Evolutionary conservation across 2,329 filamentous ascomycete species (phyloP).

Genomic region (Lachnellula arida): DNA sequence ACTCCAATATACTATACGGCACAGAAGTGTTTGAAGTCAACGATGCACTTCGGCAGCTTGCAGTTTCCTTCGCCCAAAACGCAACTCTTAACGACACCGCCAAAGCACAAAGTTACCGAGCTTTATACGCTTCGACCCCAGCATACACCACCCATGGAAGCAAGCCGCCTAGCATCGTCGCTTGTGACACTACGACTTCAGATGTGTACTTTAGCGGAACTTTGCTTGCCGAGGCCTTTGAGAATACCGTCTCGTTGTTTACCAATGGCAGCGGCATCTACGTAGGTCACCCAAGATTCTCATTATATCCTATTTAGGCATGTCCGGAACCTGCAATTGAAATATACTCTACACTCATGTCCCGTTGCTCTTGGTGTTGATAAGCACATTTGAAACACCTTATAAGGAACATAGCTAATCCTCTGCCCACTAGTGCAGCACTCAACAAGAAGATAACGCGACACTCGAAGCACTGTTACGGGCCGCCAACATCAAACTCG

Average conservation of each 20-base stretch:
- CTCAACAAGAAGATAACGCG: conserved; percentile 67
- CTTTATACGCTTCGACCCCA: conserved; percentile 38
- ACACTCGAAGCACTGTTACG: conserved; percentile 61
- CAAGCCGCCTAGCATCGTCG: conserved; percentile 48
- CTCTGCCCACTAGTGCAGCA: conserved; percentile 45
- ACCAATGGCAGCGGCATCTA: conserved; percentile 64
- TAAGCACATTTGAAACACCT: too few relatives aligned
- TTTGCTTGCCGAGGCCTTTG: conserved; percentile 55
- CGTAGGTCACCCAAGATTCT: conserved; percentile 4
- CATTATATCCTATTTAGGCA: too few relatives aligned
- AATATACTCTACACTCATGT: too few relatives aligned
- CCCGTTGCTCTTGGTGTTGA: too few relatives aligned
- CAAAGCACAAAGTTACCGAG: conserved; percentile 47
- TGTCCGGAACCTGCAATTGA: too few relatives aligned
- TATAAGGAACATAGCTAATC: too few relatives aligned
- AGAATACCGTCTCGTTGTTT: conserved; percentile 54
- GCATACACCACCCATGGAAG: conserved; percentile 37
- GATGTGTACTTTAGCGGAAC: conserved; percentile 68
- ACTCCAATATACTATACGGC: conserved; percentile 55
- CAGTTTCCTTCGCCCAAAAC: conserved; percentile 39
- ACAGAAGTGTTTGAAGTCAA: conserved; percentile 66
- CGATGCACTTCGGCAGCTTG: conserved; percentile 47
- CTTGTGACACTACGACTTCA: conserved; percentile 62
- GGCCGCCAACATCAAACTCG: conserved; percentile 47
- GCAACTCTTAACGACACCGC: conserved; percentile 48